Conservation (phyloP, 1,284 basidiomycete species). For the Microbotryum silenes-acaulis region DNA sequence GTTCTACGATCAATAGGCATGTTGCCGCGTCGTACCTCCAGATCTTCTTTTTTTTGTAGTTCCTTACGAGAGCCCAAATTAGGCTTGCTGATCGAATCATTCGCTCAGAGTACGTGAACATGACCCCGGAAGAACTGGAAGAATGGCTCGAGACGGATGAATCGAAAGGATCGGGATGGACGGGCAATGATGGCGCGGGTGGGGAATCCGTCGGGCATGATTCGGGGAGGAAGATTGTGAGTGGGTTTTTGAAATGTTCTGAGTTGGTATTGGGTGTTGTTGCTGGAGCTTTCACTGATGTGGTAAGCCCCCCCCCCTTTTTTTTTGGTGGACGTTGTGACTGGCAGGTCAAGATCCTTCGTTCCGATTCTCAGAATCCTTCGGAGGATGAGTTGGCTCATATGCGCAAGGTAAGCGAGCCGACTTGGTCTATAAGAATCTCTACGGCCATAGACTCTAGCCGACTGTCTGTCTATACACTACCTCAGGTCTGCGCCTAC, state of each 20-base stretch:
- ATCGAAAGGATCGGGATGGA: constrained; percentile 34
- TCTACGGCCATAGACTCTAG: neutral
- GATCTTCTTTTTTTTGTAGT: too few relatives aligned
- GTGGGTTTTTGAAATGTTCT: neutral
- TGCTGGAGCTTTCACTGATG: constrained; percentile 24
- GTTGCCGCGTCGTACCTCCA: too few relatives aligned
- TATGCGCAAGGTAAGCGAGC: constrained; percentile 36
- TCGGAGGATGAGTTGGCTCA: constrained; percentile 38
- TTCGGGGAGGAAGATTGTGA: constrained; percentile 21
- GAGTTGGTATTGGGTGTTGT: constrained; percentile 23
- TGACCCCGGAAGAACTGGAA: constrained; percentile 36
- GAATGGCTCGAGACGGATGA: constrained; percentile 38
- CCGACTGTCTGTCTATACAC: too few relatives aligned
- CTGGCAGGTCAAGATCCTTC: too few relatives aligned
- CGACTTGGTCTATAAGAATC: neutral
- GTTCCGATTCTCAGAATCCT: constrained; percentile 35
- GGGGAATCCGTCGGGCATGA: constrained; percentile 37
- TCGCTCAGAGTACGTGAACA: constrained; percentile 36
- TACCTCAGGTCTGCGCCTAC: constrained; percentile 36
- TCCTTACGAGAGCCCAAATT: too few relatives aligned
- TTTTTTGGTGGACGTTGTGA: too few relatives aligned
- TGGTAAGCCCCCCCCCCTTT: too few relatives aligned
- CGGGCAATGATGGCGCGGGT: constrained; percentile 8
- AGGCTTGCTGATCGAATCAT: too few relatives aligned
- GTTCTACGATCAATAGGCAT: too few relatives aligned